Conservation (phyloP, 305 asterid genomes). For the Galium porrigens region DNA sequence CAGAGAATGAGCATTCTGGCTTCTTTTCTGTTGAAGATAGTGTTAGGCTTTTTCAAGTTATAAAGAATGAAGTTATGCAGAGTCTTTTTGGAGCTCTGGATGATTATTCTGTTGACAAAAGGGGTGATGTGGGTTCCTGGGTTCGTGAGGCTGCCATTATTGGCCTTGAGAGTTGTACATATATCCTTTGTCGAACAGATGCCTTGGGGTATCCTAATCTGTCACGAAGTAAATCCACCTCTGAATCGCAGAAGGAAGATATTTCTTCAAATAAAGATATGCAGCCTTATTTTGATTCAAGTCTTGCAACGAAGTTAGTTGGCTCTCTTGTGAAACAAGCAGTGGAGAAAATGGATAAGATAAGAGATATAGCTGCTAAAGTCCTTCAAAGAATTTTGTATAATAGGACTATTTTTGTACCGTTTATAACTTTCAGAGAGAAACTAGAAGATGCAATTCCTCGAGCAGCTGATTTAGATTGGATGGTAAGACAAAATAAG, state of each 20-base stretch:
- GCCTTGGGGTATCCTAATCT: slow-evolving; percentile 19
- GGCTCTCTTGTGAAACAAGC: slow-evolving; percentile 77
- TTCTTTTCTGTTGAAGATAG: slow-evolving; percentile 40
- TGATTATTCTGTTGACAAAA: slow-evolving; percentile 86
- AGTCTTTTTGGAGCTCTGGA: slow-evolving; percentile 73
- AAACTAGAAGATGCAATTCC: slow-evolving; percentile 50
- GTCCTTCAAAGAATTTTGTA: slow-evolving; percentile 56
- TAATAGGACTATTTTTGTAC: slow-evolving; percentile 42
- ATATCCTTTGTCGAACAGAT: slow-evolving; percentile 58
- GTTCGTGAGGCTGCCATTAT: slow-evolving; percentile 92
- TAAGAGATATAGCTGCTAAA: slow-evolving; percentile 77
- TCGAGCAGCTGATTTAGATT: slow-evolving; percentile 38
- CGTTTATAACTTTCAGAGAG: slow-evolving; percentile 55
- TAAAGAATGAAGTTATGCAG: slow-evolving; percentile 64
- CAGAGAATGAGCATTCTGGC: slow-evolving; percentile 27
- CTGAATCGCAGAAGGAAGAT: slow-evolving; percentile 24
- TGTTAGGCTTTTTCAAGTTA: slow-evolving; percentile 34
- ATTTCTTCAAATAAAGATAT: slow-evolving; percentile 18
- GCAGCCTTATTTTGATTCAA: slow-evolving; percentile 38
- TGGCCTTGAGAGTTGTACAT: slow-evolving; percentile 82
- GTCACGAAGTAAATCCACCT: slow-evolving; percentile 13
- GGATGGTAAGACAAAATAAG: slow-evolving; percentile 57
- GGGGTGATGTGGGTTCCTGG: slow-evolving; percentile 99
- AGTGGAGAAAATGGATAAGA: slow-evolving; percentile 88
- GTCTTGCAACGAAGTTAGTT: slow-evolving; percentile 47